Base-by-base conservation (phyloP, 192 early-diverging fungal genomes). In the Gaertneriomyces sp. region DNA sequence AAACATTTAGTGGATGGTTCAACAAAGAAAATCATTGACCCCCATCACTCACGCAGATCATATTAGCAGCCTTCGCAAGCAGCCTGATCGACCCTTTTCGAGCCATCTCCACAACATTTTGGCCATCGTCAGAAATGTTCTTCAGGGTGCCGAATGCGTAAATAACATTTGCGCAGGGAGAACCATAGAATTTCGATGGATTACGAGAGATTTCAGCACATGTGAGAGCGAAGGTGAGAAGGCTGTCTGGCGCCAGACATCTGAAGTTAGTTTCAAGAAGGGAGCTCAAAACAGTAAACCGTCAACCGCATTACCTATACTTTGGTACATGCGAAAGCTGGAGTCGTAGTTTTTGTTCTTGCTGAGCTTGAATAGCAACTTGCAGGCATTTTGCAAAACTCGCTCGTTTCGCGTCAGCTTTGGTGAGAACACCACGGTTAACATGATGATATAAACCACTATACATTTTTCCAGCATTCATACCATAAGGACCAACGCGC, bases 341-440 rank as follows among this genome's bases (percentile, higher is more conserved):
- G 20, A 56, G 53, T 76, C 78, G 62, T 79, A 71, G 38, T 42
- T 40, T 38, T 69, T 72, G 53, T 61, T 69, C 33, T 74, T 77
- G 51, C 72, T 77, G 44, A 79, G 65, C 47, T 76, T 76, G 55
- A 76, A 74, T 2, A 71, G 66, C 20, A 76, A 66, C 61, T 74
- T 68, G 46, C 71, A 70, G 7, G 67, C 58, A 51, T 75, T 64
- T 40, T 16, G 17, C n/a, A 79, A 58, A 17, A 79, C 60, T n/a
- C 63, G 53, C 14, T 75, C 73, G 43, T 75, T 65, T 2, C 63
- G 56, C 12, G 73, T 70, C 2, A 74, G 3, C 73, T 74, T 40
- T 39, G 47, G 64, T 11, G 20, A 8, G 19, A 49, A 42, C 14
- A 25, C 16, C 58, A 62, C 3, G 16, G 44, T 38, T 16, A 62